Evolutionary conservation across 73 alveolate species (phyloP), one percentile per base, ranked within the genome.

Genomic region (Tetrahymena elliotti): DNA sequence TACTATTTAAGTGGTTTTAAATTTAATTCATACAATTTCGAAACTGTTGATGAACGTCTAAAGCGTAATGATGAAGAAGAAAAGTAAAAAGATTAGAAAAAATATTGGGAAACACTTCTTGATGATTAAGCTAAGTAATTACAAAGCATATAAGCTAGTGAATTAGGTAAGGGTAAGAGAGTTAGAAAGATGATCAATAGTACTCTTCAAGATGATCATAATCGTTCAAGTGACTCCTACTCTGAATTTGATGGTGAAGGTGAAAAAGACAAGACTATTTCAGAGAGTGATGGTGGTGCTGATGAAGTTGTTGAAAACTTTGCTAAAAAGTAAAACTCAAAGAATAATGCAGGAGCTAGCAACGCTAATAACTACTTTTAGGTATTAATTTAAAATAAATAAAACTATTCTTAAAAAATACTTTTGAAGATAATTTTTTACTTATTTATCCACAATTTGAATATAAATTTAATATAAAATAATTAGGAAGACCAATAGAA

Each of bases 1-100:
- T 97, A 96, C 84, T 96, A 95, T 54, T 94, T 97, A 37, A 93
- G 96, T 84, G 98, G 97, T 13, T 97, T 97, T 47, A 97, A 97
- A 94, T 96, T 97, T 35, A 97, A 97, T 83, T 47, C 94, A 27
- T 82, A 96, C 35, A 94, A 96, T 83, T 84, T 94, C 33, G 96
- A 94, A 94, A 31, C 84, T 35, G 94, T 94, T 36, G 94, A 94
- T 34, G 52, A 96, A 93, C 54, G 94, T 96, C 93, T 95, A 20
- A 83, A 93, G 36, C 88, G 88, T 68, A 68, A 68, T 24, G 88
- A 36, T 24, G 95, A 52, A 22, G 96, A 83, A 38, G 93, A 52
- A 52, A 92, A 95, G 88, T 83, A 52, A 93, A 93, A 53, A 38
- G 83, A 93, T 33, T 93, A 93, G 18, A 95, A 94, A 37, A 95